Base-by-base conservation (phyloP, 768 basidiomycete species). In the Panellus pusillus region DNA sequence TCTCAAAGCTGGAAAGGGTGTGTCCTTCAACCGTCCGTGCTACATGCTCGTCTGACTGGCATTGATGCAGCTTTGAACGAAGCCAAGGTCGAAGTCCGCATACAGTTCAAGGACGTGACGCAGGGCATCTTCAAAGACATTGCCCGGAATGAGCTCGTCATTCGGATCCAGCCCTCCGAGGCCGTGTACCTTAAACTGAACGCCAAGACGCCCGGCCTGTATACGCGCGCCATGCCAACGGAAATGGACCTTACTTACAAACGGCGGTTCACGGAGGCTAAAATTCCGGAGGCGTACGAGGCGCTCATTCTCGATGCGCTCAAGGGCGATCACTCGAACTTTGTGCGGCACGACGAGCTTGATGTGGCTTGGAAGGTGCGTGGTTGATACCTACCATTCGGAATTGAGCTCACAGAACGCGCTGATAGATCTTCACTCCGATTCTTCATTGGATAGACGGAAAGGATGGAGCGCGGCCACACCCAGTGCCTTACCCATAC, bases 181-280 rank as follows among this genome's bases (percentile, higher is more conserved):
- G 93, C 97, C 14, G 86, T 98, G 51, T 99, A 98, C 76, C 79
- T 99, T 64, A 99, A 99, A 76, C 72, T 98, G 71, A 98, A 98
- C 78, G 80, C 89, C 41, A 99, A 99, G 79, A 84, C 86, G 2
- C 96, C 96, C 47, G 96, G 96, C 17, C 79, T 98, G 56, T 75
- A 86, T 65, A 96, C 93, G 52, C 84, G 91, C 39, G 91, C 92
- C 41, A 82, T 98, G 58, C 93, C 94, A 28, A 91, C 89, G 39
- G 97, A 99, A 74, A 95, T 99, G 91, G 96, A 99, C 75, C 73
- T 98, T 61, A 97, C 96, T 17, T 99, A 98, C 81, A 95, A 96
- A 82, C 80, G 89, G 52, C 86, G 97, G 41, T 99, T 98, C 78
- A 74, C 83, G 37, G 94, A 97, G 56, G 71, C 84, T 44, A 87